phyloP scores from a whole-genome alignment of 2,329 filamentous ascomycete species.

The Diaporthe citri region DNA sequence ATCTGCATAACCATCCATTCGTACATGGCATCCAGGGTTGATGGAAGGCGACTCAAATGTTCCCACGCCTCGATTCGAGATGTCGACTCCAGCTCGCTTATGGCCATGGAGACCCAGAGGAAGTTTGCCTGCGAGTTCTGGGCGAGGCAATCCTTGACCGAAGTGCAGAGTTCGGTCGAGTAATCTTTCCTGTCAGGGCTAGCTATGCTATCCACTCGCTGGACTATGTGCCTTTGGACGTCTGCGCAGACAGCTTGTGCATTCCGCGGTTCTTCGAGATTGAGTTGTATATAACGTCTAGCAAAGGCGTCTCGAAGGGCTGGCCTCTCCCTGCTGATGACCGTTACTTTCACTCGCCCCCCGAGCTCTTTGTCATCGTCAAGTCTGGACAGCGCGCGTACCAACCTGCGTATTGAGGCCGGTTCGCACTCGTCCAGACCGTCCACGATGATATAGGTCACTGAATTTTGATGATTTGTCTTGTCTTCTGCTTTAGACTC shows the following conservation, averaged over 20 bases:
- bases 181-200: not conserved
- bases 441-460: not conserved
- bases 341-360: not conserved
- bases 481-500: not conserved
- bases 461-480: not conserved
- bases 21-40: not conserved
- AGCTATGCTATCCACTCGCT: not conserved
- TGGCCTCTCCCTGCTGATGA: not conserved
- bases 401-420: not conserved
- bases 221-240: not conserved
- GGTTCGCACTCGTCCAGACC: slow-evolving; percentile 8
- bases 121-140: not conserved
- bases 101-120: not conserved
- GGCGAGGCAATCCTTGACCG: not conserved
- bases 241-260: not conserved
- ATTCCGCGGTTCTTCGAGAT: not conserved
- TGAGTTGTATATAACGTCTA: not conserved
- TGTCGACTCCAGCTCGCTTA: not conserved
- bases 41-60: not conserved
- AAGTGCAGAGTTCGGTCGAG: not conserved
- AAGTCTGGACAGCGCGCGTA: not conserved
- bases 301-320: not conserved
- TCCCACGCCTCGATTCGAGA: slow-evolving; percentile 8
- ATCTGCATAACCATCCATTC: not conserved
- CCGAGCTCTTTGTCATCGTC: not conserved